Evolutionary conservation across 192 early-diverging fungal species (phyloP).

Genomic region (Umbelopsis sp.): DNA sequence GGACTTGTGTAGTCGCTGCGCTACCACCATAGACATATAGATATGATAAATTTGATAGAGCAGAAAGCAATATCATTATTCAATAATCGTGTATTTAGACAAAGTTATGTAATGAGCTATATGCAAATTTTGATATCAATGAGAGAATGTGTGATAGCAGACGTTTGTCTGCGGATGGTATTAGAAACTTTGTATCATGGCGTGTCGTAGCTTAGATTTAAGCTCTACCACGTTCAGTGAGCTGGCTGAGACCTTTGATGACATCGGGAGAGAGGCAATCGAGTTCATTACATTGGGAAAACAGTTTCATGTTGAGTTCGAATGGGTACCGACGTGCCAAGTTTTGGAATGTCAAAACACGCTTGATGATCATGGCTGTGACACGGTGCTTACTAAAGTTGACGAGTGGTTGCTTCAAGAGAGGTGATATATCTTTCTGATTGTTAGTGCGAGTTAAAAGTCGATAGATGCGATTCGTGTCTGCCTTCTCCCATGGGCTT

Average conservation of each 20-base stretch:
- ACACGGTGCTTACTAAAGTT: constrained; percentile 62
- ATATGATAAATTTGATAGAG: neutral
- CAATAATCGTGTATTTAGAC: too few species aligned
- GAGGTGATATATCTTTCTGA: neutral
- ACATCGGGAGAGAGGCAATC: constrained; percentile 24
- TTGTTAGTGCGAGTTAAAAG: constrained; percentile 1
- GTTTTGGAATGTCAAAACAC: constrained; percentile 55
- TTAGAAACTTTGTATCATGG: too few species aligned
- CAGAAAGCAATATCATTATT: neutral
- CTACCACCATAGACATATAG: constrained; percentile 5
- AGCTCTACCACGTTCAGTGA: constrained; percentile 2
- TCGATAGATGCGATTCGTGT: constrained; percentile 2
- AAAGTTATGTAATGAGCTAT: too few species aligned
- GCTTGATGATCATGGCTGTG: constrained; percentile 58
- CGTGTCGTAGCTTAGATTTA: neutral
- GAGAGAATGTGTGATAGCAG: too few species aligned
- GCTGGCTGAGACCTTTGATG: constrained; percentile 30
- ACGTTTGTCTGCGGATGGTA: too few species aligned
- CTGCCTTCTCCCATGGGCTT: neutral
- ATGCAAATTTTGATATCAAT: too few species aligned
- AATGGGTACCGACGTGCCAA: constrained; percentile 56
- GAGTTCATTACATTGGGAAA: constrained; percentile 30
- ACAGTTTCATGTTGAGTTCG: constrained; percentile 37
- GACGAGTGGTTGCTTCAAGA: constrained; percentile 43
- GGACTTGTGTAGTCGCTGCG: constrained; percentile 64